A percentile compares a stretch with the other conserved stretches of the same genome.
Conservation (phyloP, 208 protist species). For the Trypanosoma melophagium region DNA sequence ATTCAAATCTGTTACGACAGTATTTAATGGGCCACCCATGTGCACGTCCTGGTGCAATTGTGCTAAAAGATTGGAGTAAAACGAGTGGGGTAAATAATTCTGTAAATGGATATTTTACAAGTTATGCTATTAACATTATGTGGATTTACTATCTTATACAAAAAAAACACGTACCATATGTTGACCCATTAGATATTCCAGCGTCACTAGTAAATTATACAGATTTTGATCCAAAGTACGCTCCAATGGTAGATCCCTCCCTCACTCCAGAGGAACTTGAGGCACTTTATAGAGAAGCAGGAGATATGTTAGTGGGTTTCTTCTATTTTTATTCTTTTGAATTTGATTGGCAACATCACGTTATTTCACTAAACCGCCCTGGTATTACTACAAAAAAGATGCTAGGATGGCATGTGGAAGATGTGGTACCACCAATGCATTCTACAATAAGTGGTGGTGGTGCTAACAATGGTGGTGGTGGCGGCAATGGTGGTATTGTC, state of each 20-base stretch:
- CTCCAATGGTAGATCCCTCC: constrained; percentile 50
- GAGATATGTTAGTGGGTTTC: constrained; percentile 85
- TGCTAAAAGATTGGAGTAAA: constrained; percentile 92
- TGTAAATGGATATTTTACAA: constrained; percentile 86
- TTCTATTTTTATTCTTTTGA: constrained; percentile 89
- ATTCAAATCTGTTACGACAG: constrained; percentile 77
- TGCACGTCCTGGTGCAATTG: constrained; percentile 76
- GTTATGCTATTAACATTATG: constrained; percentile 91
- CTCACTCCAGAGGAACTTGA: constrained; percentile 31
- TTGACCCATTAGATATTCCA: constrained; percentile 71
- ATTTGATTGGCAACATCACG: constrained; percentile 86
- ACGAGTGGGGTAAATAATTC: constrained; percentile 89
- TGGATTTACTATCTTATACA: constrained; percentile 93
- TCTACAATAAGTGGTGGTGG: constrained; percentile 1
- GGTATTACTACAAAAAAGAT: constrained; percentile 77
- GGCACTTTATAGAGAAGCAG: constrained; percentile 47
- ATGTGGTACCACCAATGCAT: constrained; percentile 29
- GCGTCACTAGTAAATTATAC: constrained; percentile 47
- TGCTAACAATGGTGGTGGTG: constrained; percentile 17
- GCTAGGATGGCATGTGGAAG: constrained; percentile 79
- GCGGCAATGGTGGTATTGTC: neutral
- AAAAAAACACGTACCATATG: constrained; percentile 63
- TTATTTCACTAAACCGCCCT: constrained; percentile 82
- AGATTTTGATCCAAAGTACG: constrained; percentile 49
- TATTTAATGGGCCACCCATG: constrained; percentile 84